Percentiles rank a stretch among this genome's conserved stretches.
These are phyloP conservation scores for Colletotrichum sp. DNA, from an alignment of 2,329 filamentous ascomycete species.

Conservation along the genomic window DNA sequence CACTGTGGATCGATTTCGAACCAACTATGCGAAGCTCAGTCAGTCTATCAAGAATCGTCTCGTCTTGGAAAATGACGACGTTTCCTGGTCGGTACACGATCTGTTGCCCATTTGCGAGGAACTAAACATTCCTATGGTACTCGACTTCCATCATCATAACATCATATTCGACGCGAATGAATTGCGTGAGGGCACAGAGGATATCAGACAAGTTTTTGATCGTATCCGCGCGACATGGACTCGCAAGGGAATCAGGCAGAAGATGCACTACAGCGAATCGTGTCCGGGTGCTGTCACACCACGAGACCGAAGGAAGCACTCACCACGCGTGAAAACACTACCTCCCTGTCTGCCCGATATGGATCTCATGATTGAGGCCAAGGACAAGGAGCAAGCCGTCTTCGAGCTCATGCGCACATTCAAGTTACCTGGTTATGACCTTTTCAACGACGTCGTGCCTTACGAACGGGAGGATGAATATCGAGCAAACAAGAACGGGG, in stretches of 20 bases:
- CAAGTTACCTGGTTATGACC: slow-evolving; percentile 80
- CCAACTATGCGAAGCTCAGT: slow-evolving; percentile 73
- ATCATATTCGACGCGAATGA: slow-evolving; percentile 80
- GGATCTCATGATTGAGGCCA: slow-evolving; percentile 99
- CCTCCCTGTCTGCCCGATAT: slow-evolving; percentile 84
- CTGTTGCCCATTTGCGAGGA: slow-evolving; percentile 89
- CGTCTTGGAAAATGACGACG: slow-evolving; percentile 94
- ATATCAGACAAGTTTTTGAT: slow-evolving; percentile 76
- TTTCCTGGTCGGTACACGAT: slow-evolving; percentile 91
- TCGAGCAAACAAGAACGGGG: slow-evolving; percentile 51
- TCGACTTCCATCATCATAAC: slow-evolving; percentile 96
- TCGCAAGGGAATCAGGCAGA: slow-evolving; percentile 83
- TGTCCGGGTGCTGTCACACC: slow-evolving; percentile 77
- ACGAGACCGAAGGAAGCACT: slow-evolving; percentile 84
- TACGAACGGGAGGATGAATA: slow-evolving; percentile 80
- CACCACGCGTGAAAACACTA: slow-evolving; percentile 76
- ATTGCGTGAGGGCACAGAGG: slow-evolving; percentile 82
- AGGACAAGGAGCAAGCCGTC: slow-evolving; percentile 96
- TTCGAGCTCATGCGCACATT: slow-evolving; percentile 93
- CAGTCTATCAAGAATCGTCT: slow-evolving; percentile 78
- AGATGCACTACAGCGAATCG: slow-evolving; percentile 96
- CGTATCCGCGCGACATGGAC: slow-evolving; percentile 86
- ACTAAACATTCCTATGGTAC: slow-evolving; percentile 88
- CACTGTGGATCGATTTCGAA: slow-evolving; percentile 77
- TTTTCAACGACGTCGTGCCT: slow-evolving; percentile 78